Evolutionary conservation across 352 stramenopile genomes (phyloP), one percentile per base, ranked within the genome.

Genomic region (Phytophthora ramorum): DNA sequence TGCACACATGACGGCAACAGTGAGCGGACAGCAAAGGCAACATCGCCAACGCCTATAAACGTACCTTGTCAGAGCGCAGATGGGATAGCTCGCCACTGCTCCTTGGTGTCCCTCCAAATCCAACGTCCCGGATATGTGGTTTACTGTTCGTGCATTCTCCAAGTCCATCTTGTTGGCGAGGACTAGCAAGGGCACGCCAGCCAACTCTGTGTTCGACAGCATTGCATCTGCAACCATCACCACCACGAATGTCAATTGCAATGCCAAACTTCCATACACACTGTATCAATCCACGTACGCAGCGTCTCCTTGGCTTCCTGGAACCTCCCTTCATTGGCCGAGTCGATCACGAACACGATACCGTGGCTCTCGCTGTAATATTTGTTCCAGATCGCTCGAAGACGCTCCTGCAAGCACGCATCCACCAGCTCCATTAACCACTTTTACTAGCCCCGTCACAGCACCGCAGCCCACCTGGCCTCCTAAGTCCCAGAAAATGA

Each of bases 401-500:
- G 72, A 28, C 88, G 86, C 44, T 95, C 84, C 83, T 91, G 34
- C 22, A 22, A 44, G 22, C 37, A 72, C 1, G n/a, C 2, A 16
- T 28, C 5, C 53, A 44, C 14, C 5, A 41, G 2, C 8, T 53
- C 24, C n/a, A n/a, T 61, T 9, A 34, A 22, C 37, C 3, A 26
- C 22, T 6, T 48, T 45, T 45, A 10, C 28, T 54, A 26, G 12
- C 7, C 7, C 13, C 24, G 17, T 16, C 10, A n/a, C 16, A 14
- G 40, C 14, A 59, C 4, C 22, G 24, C 12, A 28, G 17, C 34
- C 9, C 5, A 94, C 83, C 73, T 98, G 92, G 28, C 92, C 92
- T 49, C 92, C 92, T 10, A 98, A 67, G 59, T 98, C 92, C 92
- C 92, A 98, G 63, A 97, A 97, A 63, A 97, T 97, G 56, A 98